Evolutionary conservation across 768 basidiomycete genomes (phyloP), one percentile per base, ranked within the genome.

Genomic region (Dictyophora rubrovolvata): DNA sequence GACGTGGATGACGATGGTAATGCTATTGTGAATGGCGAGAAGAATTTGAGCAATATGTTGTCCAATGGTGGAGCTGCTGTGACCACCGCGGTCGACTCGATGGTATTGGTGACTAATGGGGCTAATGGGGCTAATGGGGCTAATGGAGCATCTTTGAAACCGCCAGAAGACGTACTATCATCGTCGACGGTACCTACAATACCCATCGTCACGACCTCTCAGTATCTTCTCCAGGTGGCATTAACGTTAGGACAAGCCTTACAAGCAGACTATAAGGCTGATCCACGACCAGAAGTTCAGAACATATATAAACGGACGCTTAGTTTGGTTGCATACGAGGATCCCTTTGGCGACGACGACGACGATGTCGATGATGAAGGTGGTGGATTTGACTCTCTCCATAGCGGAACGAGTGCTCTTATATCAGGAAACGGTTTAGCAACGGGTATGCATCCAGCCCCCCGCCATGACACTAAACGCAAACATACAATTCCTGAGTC

Each of bases 301-400:
- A 74, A 77, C 14, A 74, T 87, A 52, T 82, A 89, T 68, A 83
- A 83, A 66, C 79, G 82, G 56, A 87, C 90, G 9, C 87, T 89
- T 62, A 82, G 85, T 23, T 83, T 93, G 58, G 80, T 93, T 60
- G 88, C 89, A 37, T 93, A 83, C 68, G 80, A 85, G 48, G 84
- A 89, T 68, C 89, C 89, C 20, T 69, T 81, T 60, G 79, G 79
- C 58, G 84, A 79, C 6, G 82, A 81, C 4, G 62, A 46, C 16
- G 16, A n/a, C 18, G 28, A 28, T 28, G n/a, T n/a, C n/a, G 28
- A 42, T 12, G 42, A 42, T 14, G 42, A n/a, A 42, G 5, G 11
- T 14, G n/a, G 42, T 42, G 42, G n/a, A 42, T 14, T 42, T 42
- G 42, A 42, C n/a, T n/a, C 42, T 42, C n/a, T n/a, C 2, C 42